Percentiles rank a stretch among this genome's conserved stretches.
These are phyloP conservation scores for Claviceps sp. DNA, from an alignment of 2,329 filamentous ascomycete species.

Conservation along the genomic window DNA sequence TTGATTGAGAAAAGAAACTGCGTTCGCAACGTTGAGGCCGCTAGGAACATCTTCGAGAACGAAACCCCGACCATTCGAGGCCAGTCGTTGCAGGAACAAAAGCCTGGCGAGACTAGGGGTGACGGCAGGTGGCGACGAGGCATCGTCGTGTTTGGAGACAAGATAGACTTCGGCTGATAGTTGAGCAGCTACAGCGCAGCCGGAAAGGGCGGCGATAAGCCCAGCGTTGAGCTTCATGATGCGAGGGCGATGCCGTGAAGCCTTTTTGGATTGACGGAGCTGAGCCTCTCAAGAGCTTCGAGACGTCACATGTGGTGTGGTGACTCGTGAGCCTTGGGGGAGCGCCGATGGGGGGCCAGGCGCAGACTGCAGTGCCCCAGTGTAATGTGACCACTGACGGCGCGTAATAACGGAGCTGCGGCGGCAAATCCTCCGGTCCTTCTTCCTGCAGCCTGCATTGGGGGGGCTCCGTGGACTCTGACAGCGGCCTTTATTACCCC, in stretches of 20 bases:
- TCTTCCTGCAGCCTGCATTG: background rate
- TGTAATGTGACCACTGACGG: background rate
- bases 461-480: background rate
- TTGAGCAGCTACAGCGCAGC: slow-evolving; percentile 25
- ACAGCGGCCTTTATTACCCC: background rate
- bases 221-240: slow-evolving; percentile 31
- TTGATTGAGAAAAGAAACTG: slow-evolving; percentile 42
- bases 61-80: slow-evolving; percentile 32
- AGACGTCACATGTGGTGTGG: slow-evolving; percentile 17
- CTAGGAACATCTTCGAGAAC: slow-evolving; percentile 32
- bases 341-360: too few relatives aligned
- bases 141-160: slow-evolving; percentile 21
- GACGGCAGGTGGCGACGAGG: slow-evolving; percentile 26
- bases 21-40: slow-evolving; percentile 28
- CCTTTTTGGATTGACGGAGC: slow-evolving; percentile 14
- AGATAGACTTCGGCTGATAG: slow-evolving; percentile 41
- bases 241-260: slow-evolving; percentile 17
- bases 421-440: slow-evolving; percentile 6
- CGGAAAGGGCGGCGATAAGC: slow-evolving; percentile 24
- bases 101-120: slow-evolving; percentile 42
- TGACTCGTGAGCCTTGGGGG: background rate
- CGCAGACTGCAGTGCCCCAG: background rate
- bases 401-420: slow-evolving; percentile 4
- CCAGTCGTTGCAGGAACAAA: slow-evolving; percentile 44
- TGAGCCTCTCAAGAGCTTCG: slow-evolving; percentile 6